phyloP scores from a whole-genome alignment of 1,139 yeast species.

The Lizanozyma gosingica region DNA sequence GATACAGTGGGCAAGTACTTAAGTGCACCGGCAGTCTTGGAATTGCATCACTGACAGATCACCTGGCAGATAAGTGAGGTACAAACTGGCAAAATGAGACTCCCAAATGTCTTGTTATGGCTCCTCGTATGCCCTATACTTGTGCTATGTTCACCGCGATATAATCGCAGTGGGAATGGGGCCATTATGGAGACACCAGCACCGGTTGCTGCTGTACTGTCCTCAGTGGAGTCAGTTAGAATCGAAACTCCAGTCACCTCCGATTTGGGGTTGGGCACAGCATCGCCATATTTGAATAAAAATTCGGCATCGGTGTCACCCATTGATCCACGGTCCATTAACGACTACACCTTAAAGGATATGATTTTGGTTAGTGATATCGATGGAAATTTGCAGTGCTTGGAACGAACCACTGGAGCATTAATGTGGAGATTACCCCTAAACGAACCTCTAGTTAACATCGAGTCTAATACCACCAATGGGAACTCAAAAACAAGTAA shows the following conservation, averaged over 20 bases:
- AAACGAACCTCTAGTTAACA: constrained; percentile 43
- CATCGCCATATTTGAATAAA: constrained; percentile 3
- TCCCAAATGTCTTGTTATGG: too few species aligned
- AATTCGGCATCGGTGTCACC: constrained; percentile 17
- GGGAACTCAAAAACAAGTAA: constrained; percentile 1
- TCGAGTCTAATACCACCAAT: constrained; percentile 20
- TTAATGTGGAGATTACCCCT: constrained; percentile 68
- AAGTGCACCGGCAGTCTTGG: too few species aligned
- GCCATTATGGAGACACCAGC: neutral
- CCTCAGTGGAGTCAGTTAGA: neutral
- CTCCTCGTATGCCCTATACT: too few species aligned
- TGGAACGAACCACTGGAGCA: constrained; percentile 70
- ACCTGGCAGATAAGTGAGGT: too few species aligned
- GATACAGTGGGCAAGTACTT: too few species aligned
- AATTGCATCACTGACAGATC: too few species aligned
- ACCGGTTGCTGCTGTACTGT: neutral
- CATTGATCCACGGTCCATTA: constrained; percentile 31
- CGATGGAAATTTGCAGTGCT: constrained; percentile 82
- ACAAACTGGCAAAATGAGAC: too few species aligned
- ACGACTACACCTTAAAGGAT: constrained; percentile 53
- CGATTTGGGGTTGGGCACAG: neutral
- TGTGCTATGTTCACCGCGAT: neutral
- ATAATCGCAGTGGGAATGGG: neutral
- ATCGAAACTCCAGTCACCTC: neutral
- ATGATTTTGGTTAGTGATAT: constrained; percentile 68